Conservation (phyloP, 2,329 filamentous ascomycete species). For the Colletotrichum destructivum region DNA sequence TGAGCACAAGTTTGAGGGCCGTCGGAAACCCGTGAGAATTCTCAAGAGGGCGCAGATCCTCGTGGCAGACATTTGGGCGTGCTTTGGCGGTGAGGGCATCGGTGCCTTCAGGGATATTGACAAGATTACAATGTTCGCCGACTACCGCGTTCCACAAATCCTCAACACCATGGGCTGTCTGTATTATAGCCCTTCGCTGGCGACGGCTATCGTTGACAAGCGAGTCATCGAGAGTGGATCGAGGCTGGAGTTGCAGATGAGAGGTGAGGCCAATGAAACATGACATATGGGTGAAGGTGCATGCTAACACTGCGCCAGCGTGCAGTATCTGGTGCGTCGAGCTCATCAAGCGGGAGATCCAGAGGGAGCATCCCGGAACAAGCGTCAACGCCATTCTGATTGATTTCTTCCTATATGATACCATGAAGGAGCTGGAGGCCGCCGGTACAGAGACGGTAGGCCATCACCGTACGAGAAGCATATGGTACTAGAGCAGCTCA, state of each 20-base stretch:
- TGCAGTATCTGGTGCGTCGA: conserved; percentile 98
- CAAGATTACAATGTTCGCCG: conserved; percentile 98
- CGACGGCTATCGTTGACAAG: conserved; percentile 76
- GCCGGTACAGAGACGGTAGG: conserved; percentile 75
- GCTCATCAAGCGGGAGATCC: conserved; percentile 86
- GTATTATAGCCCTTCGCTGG: conserved; percentile 85
- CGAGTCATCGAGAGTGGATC: conserved; percentile 79
- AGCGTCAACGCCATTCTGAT: conserved; percentile 90
- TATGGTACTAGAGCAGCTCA: conserved; percentile 81
- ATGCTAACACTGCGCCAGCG: conserved; percentile 60
- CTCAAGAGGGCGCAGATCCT: conserved; percentile 97
- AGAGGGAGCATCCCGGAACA: conserved; percentile 78
- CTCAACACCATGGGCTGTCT: conserved; percentile 87
- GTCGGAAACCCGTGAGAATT: conserved; percentile 79
- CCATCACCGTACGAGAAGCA: conserved; percentile 92
- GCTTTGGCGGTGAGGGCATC: conserved; percentile 85
- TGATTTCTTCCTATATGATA: conserved; percentile 97
- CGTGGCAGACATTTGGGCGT: conserved; percentile 96
- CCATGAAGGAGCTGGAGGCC: conserved; percentile 87
- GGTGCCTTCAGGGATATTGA: conserved; percentile 92
- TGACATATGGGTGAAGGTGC: not conserved
- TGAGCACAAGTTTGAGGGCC: conserved; percentile 81
- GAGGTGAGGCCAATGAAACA: conserved; percentile 68
- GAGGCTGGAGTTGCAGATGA: conserved; percentile 87
- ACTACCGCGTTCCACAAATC: conserved; percentile 97